A percentile compares a stretch with the other conserved stretches of the same genome.
These are phyloP conservation scores for Beta vulgaris DNA, from an alignment of 148 eudicot species.

Conservation along the genomic window DNA sequence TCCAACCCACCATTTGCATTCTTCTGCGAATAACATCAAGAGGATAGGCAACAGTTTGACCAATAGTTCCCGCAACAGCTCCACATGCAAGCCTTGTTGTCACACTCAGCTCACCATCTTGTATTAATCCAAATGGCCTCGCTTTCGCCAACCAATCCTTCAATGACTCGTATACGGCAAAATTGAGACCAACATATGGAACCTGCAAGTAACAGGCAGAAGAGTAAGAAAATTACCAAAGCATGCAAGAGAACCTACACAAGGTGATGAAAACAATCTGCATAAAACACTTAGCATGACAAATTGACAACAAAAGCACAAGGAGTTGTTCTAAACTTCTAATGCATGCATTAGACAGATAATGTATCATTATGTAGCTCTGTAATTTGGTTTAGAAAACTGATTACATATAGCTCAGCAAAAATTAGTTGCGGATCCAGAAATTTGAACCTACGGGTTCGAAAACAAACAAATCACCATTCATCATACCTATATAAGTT, in stretches of 20 bases:
- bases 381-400: neutral
- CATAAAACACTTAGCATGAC: neutral
- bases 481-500: too few relatives aligned
- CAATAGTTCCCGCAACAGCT: conserved; percentile 87
- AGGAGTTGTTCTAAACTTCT: neutral
- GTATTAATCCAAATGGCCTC: conserved; percentile 58
- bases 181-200: conserved; percentile 95
- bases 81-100: conserved; percentile 91
- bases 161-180: conserved; percentile 84
- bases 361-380: neutral
- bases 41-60: conserved; percentile 96
- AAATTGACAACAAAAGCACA: neutral
- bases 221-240: neutral
- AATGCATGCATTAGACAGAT: too few relatives aligned
- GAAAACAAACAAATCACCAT: too few relatives aligned
- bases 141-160: conserved; percentile 78
- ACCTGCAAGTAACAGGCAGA: conserved; percentile 42
- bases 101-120: conserved; percentile 69
- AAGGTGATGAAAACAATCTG: neutral
- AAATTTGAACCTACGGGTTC: too few relatives aligned
- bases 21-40: conserved; percentile 89
- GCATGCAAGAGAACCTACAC: neutral
- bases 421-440: too few relatives aligned
- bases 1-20: conserved; percentile 99
- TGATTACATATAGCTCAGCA: neutral